Base-by-base conservation (phyloP, 352 stramenopile species). In the Globisporangium carolinianum region DNA sequence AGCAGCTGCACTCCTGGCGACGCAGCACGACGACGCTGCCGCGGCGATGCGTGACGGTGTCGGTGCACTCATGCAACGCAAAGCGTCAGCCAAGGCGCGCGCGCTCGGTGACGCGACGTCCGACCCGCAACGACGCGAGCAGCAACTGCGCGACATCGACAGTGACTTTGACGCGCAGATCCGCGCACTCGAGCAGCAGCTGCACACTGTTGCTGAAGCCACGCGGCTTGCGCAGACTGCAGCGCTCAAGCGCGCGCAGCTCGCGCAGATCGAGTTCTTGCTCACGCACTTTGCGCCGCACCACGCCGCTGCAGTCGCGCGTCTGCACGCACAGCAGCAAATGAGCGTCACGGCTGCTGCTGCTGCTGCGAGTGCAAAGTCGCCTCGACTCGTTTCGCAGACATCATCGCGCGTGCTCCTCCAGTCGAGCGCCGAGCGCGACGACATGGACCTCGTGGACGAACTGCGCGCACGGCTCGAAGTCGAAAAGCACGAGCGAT, bases 401-500 rank as follows among this genome's bases (percentile, higher is more conserved):
- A 4, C 42, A 17, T 47, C 42, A 2, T 17, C 11, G 62, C 51
- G 14, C 5, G 32, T 60, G 12, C 15, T 55, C 2, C 43, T 57
- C 6, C 4, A 49, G 6, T 53, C 63, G 1, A 46, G 52, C 38
- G 41, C 51, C 2, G 60, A 69, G 45, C 59, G 41, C 46, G 66
- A 69, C 47, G 60, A 57, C 45, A 65, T 79, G 1, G 75, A 86
- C 35, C 57, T 73, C 8, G 53, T 82, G 2, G 61, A 71, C 39
- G 76, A 85, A 38, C 65, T 87, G 42, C 67, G 75, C 8, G 68
- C 68, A 14, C 61, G 73, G 12, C 56, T 89, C 17, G 69, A 79
- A 37, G 61, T 89, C 8, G 75, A 89, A 47, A 59, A 67, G 8
- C 65, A 83, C 32, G 75, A 83, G 52, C 79, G 69, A 5, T 64